Percentiles rank a stretch among this genome's conserved stretches.
Evolutionary conservation across 1,284 basidiomycete species (phyloP).

Genomic region (Ganoderma resinaceum): DNA sequence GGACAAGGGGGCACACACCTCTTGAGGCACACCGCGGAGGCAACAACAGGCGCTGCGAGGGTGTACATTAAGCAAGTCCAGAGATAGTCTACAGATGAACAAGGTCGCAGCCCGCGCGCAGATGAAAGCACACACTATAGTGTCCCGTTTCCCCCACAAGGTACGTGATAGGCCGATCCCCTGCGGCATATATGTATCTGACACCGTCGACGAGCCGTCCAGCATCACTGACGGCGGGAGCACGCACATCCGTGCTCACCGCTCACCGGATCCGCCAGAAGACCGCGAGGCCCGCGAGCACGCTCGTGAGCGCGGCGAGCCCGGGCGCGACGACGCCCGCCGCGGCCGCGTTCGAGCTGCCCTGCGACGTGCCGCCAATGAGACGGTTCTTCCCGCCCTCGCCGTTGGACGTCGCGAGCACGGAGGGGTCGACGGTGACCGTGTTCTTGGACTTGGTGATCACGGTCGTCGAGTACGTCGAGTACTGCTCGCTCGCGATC

Average conservation of each 20-base stretch:
- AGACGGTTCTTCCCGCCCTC: constrained; percentile 38
- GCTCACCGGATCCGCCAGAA: constrained; percentile 21
- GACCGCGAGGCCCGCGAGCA: constrained; percentile 20
- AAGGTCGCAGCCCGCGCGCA: constrained; percentile 5
- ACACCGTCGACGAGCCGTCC: neutral
- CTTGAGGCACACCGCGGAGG: constrained; percentile 8
- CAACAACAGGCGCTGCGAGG: constrained; percentile 13
- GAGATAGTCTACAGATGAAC: constrained; percentile 21
- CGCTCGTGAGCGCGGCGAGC: constrained; percentile 16
- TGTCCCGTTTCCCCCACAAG: neutral
- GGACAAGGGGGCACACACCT: neutral
- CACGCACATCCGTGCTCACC: neutral
- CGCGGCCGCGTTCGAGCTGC: constrained; percentile 37
- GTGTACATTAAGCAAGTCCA: constrained; percentile 21
- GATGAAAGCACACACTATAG: constrained; percentile 1
- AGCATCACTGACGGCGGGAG: neutral
- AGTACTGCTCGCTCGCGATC: constrained; percentile 34
- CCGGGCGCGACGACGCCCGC: constrained; percentile 22
- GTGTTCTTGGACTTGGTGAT: constrained; percentile 56
- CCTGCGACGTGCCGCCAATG: constrained; percentile 40
- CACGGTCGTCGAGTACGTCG: constrained; percentile 65
- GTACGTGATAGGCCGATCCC: neutral
- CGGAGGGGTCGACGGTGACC: constrained; percentile 36
- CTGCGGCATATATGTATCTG: neutral
- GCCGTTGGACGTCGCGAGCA: constrained; percentile 43